A percentile compares a stretch with the other conserved stretches of the same genome.
These are phyloP conservation scores for Vitis hybrid DNA, from an alignment of 177 flowering plant genomes.

Conservation along the genomic window DNA sequence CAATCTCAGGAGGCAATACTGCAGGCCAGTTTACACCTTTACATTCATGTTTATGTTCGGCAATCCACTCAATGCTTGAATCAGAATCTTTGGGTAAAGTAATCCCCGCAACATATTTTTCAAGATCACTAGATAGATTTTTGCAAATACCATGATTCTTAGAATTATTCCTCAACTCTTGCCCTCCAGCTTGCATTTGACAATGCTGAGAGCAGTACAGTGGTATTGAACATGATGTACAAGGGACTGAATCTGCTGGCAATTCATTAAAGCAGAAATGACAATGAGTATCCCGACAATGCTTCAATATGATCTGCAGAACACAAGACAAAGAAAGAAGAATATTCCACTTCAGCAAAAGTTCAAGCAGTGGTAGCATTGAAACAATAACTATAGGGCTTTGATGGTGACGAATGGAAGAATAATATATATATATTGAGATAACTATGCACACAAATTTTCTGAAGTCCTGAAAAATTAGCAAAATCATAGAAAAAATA, in stretches of 20 bases:
- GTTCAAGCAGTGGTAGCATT: neutral
- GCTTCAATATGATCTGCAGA: slow-evolving; percentile 76
- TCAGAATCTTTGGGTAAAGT: slow-evolving; percentile 16
- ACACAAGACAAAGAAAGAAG: slow-evolving; percentile 11
- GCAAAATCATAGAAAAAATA: too few relatives aligned
- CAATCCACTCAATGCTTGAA: slow-evolving; percentile 18
- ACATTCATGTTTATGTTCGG: slow-evolving; percentile 89
- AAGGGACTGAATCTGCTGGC: slow-evolving; percentile 72
- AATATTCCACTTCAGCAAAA: slow-evolving; percentile 11
- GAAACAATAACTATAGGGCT: slow-evolving; percentile 3
- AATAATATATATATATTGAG: too few relatives aligned
- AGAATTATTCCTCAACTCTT: slow-evolving; percentile 6
- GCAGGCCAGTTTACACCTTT: slow-evolving; percentile 77
- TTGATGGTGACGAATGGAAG: too few relatives aligned
- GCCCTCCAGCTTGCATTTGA: slow-evolving; percentile 64
- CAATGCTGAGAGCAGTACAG: slow-evolving; percentile 74
- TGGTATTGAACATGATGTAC: slow-evolving; percentile 71
- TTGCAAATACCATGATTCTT: slow-evolving; percentile 10
- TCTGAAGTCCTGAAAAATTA: too few relatives aligned
- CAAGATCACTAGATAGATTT: slow-evolving; percentile 35
- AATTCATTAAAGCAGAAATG: slow-evolving; percentile 86
- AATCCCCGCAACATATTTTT: slow-evolving; percentile 34
- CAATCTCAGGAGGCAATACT: slow-evolving; percentile 71
- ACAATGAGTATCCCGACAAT: slow-evolving; percentile 78
- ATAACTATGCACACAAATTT: too few relatives aligned